Percentiles rank a stretch among this genome's conserved stretches.
These are phyloP conservation scores for Shiraia sp. DNA, from an alignment of 2,329 filamentous ascomycete genomes.

Conservation along the genomic window DNA sequence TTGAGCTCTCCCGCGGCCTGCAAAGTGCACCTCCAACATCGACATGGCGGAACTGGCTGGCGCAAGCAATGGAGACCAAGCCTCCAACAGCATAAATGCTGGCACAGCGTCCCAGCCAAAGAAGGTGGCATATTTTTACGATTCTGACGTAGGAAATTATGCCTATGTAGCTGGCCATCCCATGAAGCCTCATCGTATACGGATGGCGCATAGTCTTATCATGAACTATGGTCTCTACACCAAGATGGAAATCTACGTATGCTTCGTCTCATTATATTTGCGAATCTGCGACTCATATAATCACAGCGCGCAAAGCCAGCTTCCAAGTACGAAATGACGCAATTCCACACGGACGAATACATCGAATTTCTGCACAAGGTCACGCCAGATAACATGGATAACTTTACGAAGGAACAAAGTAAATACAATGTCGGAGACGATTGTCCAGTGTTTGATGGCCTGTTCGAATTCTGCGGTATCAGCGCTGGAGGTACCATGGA, in stretches of 20 bases:
- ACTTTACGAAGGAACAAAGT: constrained; percentile 87
- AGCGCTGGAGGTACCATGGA: constrained; percentile 73
- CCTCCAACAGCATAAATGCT: constrained; percentile 17
- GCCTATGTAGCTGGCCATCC: constrained; percentile 80
- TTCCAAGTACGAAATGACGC: constrained; percentile 72
- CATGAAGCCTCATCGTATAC: constrained; percentile 70
- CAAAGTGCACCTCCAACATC: constrained; percentile 10
- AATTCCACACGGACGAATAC: constrained; percentile 74
- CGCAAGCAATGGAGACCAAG: constrained; percentile 1
- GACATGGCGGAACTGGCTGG: constrained; percentile 20
- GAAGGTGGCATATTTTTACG: constrained; percentile 97
- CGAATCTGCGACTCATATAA: constrained; percentile 9
- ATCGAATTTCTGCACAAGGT: constrained; percentile 80
- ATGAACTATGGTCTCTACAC: constrained; percentile 77
- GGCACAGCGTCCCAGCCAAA: constrained; percentile 53
- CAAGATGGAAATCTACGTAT: constrained; percentile 72
- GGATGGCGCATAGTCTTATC: constrained; percentile 66
- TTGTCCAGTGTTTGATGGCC: constrained; percentile 68
- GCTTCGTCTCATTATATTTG: constrained; percentile 21
- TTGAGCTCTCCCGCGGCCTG: too few species aligned
- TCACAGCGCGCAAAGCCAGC: constrained; percentile 52
- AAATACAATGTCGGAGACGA: constrained; percentile 69
- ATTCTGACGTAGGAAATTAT: constrained; percentile 97
- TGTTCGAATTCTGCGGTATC: constrained; percentile 73
- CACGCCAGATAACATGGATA: constrained; percentile 98